These are phyloP conservation scores for Agaricus sinodeliciosus DNA, from an alignment of 768 basidiomycete species.

Conservation along the genomic window DNA sequence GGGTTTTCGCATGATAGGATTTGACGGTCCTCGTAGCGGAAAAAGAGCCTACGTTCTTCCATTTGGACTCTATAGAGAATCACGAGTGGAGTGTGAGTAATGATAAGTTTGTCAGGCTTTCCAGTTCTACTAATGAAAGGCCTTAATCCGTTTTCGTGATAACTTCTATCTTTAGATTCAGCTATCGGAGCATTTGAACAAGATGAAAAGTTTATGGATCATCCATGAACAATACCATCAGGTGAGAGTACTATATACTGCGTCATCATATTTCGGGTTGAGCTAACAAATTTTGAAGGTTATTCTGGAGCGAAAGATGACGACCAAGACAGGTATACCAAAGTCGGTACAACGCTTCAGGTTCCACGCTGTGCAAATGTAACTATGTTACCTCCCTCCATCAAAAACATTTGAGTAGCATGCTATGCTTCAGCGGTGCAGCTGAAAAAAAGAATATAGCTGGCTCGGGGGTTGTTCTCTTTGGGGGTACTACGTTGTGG, in stretches of 20 bases:
- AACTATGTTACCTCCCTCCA: neutral
- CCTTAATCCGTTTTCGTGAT: too few species aligned
- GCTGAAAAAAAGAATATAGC: neutral
- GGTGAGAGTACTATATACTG: neutral
- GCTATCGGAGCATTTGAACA: neutral
- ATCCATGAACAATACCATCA: neutral
- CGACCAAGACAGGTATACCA: neutral
- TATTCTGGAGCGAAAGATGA: neutral
- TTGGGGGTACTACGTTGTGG: too few species aligned
- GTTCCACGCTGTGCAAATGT: neutral
- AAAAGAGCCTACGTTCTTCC: neutral
- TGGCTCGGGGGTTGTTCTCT: too few species aligned
- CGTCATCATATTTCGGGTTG: too few species aligned
- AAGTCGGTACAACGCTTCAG: neutral
- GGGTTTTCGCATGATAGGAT: neutral
- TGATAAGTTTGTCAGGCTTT: neutral
- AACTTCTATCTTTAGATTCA: neutral
- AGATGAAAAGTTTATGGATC: neutral
- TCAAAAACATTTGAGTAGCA: too few species aligned
- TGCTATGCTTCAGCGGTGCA: neutral
- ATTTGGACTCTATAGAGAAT: neutral
- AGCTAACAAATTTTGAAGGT: neutral
- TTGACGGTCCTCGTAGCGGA: neutral
- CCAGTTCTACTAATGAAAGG: too few species aligned
- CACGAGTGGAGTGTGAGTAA: constrained; percentile 2